phyloP scores from a whole-genome alignment of 495 filamentous ascomycete genomes.

The Staphylotrichum longicolle region DNA sequence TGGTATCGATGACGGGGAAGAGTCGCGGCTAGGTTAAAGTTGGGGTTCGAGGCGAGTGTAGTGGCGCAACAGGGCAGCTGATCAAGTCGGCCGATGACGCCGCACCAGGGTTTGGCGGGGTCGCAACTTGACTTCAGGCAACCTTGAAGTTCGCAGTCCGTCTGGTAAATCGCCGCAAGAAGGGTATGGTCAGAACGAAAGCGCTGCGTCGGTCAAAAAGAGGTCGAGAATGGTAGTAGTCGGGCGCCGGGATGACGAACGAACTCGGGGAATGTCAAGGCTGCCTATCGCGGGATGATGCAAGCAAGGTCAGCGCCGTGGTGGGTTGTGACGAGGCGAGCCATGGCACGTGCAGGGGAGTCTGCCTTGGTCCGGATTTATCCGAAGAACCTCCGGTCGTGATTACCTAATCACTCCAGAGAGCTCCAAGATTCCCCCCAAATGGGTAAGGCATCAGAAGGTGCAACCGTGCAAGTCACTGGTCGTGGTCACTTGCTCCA shows the following conservation, averaged over 20 bases:
- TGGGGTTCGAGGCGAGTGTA: conserved; percentile 8
- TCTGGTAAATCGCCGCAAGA: background rate
- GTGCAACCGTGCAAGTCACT: too few species aligned
- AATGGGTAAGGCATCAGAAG: too few species aligned
- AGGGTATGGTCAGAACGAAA: background rate
- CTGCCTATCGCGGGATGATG: conserved; percentile 34
- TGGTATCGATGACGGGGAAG: background rate
- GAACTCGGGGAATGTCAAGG: conserved; percentile 17
- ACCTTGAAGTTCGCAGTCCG: background rate
- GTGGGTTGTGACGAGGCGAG: conserved; percentile 3
- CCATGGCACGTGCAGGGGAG: too few species aligned
- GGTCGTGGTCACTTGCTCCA: too few species aligned
- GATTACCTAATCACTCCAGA: too few species aligned
- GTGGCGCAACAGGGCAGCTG: conserved; percentile 24
- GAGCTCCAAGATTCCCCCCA: too few species aligned
- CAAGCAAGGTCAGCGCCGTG: conserved; percentile 10
- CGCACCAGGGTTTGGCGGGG: conserved; percentile 33
- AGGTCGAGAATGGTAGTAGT: background rate
- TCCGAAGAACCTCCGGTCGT: background rate
- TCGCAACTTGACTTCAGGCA: conserved; percentile 25
- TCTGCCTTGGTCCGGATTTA: background rate
- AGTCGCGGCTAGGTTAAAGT: background rate
- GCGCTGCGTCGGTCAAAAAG: background rate
- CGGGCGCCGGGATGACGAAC: conserved; percentile 3
- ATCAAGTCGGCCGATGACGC: conserved; percentile 36